Evolutionary conservation across 106 monocot species (phyloP).

Genomic region (Chionographis japonica): DNA sequence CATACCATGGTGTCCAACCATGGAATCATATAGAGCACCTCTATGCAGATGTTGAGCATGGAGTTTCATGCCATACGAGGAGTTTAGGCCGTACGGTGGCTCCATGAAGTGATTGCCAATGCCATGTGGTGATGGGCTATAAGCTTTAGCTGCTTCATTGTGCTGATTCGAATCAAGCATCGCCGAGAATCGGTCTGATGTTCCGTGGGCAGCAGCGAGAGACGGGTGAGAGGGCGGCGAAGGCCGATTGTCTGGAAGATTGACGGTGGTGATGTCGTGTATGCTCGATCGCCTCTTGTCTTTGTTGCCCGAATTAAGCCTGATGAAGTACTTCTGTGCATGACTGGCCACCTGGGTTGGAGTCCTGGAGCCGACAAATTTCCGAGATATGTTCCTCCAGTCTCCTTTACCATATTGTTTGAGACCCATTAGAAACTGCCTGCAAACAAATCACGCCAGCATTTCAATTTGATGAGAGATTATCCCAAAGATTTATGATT

Average conservation of each 20-base stretch:
- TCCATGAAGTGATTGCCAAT: slow-evolving; percentile 22
- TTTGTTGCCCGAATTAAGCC: slow-evolving; percentile 74
- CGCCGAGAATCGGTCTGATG: too few relatives aligned
- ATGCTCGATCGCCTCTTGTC: slow-evolving; percentile 95
- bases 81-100: slow-evolving; percentile 17
- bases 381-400: slow-evolving; percentile 85
- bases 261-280: slow-evolving; percentile 78
- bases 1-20: slow-evolving; percentile 18
- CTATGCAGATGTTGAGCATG: slow-evolving; percentile 22
- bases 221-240: slow-evolving; percentile 48
- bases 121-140: slow-evolving; percentile 8
- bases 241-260: slow-evolving; percentile 34
- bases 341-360: slow-evolving; percentile 88
- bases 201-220: slow-evolving; percentile 2
- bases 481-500: too few relatives aligned
- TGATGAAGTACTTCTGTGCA: slow-evolving; percentile 89
- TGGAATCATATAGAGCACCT: slow-evolving; percentile 8
- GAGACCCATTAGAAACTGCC: slow-evolving; percentile 77
- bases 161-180: slow-evolving; percentile 28
- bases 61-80: slow-evolving; percentile 24
- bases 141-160: slow-evolving; percentile 13
- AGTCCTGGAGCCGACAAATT: slow-evolving; percentile 64
- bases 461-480: too few relatives aligned
- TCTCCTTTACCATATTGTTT: slow-evolving; percentile 90
- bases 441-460: slow-evolving; percentile 13